Conservation (phyloP, 2,329 filamentous ascomycete species). For the Colletotrichum musicola region DNA sequence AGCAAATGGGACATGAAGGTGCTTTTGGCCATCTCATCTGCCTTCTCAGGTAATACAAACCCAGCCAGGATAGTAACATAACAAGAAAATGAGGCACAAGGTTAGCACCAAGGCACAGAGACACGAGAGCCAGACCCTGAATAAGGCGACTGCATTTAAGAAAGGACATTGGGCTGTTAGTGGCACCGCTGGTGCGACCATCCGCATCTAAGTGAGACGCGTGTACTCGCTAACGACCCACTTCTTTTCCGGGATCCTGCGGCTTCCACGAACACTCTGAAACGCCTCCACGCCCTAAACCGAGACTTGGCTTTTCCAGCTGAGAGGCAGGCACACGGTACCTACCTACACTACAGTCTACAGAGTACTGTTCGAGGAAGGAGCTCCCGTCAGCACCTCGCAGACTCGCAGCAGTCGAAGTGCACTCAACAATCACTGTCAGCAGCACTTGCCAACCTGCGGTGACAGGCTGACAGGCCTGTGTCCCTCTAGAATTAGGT, state of each 20-base stretch:
- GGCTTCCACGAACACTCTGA: slow-evolving; percentile 38
- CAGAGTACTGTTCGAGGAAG: neutral
- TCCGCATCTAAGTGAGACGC: slow-evolving; percentile 36
- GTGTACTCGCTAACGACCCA: slow-evolving; percentile 33
- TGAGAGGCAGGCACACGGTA: neutral
- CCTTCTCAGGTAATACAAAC: neutral
- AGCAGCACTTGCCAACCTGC: too few species aligned
- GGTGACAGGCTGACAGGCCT: too few species aligned
- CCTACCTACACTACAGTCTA: too few species aligned
- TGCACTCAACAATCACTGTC: too few species aligned
- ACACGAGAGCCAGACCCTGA: slow-evolving; percentile 23
- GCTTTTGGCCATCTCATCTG: neutral
- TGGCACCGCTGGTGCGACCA: slow-evolving; percentile 6
- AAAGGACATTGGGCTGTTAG: slow-evolving; percentile 28
- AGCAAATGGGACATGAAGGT: neutral
- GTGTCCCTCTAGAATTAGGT: too few species aligned
- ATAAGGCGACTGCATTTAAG: slow-evolving; percentile 5
- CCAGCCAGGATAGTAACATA: slow-evolving; percentile 1
- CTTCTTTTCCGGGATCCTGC: slow-evolving; percentile 29
- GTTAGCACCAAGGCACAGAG: slow-evolving; percentile 12
- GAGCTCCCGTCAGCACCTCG: neutral
- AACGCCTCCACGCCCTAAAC: slow-evolving; percentile 28
- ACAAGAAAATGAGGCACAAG: neutral
- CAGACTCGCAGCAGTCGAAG: too few species aligned
- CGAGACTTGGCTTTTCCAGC: slow-evolving; percentile 35